Conservation (phyloP, 805 yeast species). For the Metschnikowia vanudenii region DNA sequence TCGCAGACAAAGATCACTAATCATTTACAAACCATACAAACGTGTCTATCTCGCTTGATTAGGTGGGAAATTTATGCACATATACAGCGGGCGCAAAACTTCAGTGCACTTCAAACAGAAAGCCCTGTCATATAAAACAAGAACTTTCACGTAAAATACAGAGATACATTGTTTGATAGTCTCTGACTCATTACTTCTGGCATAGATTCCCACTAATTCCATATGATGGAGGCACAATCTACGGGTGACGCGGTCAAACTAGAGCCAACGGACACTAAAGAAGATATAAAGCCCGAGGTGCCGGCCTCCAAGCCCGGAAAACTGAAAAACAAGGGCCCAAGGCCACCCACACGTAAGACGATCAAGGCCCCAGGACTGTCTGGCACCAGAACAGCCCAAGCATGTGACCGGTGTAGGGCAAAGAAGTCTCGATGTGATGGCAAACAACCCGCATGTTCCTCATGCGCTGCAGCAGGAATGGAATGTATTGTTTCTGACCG, state of each 20-base stretch:
- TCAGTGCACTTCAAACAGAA: too few relatives aligned
- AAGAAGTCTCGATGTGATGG: slow-evolving; percentile 82
- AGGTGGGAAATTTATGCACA: neutral
- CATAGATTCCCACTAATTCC: neutral
- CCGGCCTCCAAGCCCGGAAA: neutral
- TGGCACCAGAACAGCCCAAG: slow-evolving; percentile 77
- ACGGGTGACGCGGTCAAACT: neutral
- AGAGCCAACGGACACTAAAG: neutral
- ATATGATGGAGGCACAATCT: neutral
- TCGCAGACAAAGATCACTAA: neutral
- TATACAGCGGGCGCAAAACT: too few relatives aligned
- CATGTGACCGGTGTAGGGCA: slow-evolving; percentile 85
- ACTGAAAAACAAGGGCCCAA: neutral
- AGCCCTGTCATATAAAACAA: too few relatives aligned
- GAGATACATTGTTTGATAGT: neutral
- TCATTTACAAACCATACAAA: neutral
- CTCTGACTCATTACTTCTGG: neutral
- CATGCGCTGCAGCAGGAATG: slow-evolving; percentile 80
- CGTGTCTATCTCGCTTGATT: neutral
- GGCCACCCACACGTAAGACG: slow-evolving; percentile 23
- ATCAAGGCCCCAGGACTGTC: slow-evolving; percentile 69
- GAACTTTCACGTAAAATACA: neutral
- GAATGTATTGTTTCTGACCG: slow-evolving; percentile 88
- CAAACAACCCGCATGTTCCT: slow-evolving; percentile 64
- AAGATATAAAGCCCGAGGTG: neutral